Base-by-base conservation (phyloP, 495 filamentous ascomycete genomes). In the Jackrogersella multiformis region DNA sequence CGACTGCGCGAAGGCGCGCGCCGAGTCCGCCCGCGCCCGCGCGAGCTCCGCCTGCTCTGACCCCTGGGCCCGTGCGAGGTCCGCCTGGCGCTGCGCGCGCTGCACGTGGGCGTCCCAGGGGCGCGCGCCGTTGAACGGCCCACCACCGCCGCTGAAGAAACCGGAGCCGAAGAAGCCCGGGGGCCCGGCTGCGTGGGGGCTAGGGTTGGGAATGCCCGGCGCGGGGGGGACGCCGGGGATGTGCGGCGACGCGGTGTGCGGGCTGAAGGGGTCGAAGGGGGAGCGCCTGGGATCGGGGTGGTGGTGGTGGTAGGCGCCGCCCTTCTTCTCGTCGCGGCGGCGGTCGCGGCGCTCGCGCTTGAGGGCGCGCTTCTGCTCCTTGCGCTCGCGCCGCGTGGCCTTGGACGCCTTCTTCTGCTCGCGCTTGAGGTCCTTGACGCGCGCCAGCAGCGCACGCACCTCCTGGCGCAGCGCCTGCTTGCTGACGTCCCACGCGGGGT, bases 351-450 rank as follows among this genome's bases (percentile, higher is more conserved):
- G 70, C 36, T 78, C 76, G 0, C 61, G 63, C 51, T 70, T 67
- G 21, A 68, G 52, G 9, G 64, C 70, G 23, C 55, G 57, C 44
- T 69, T 77, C 54, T 77, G 61, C 26, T 57, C 66, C 15, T 66
- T 51, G 23, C 49, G 23, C 21, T 67, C 58, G 28, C 42, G 68
- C 10, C 64, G 69, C 12, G 35, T 15, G 0, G 44, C 21, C 39
- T 35, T 66, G 21, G 42, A 16, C 4, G 57, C 12, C 5, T 35
- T 61, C 49, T 69, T 76, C 65, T 84, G 82, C 34, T 76, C 60
- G 23, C 71, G 74, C 71, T 82, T 82, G 7, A 79, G 68, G 1
- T 63, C 65, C 56, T 78, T 78, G 74, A 81, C 80, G 16, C 73
- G 69, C 45, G 76, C 73, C 23, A 80, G 61, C 18, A 83, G 61